These are phyloP conservation scores for Gaeumannomyces tritici DNA, from an alignment of 2,329 filamentous ascomycete genomes.

Conservation along the genomic window DNA sequence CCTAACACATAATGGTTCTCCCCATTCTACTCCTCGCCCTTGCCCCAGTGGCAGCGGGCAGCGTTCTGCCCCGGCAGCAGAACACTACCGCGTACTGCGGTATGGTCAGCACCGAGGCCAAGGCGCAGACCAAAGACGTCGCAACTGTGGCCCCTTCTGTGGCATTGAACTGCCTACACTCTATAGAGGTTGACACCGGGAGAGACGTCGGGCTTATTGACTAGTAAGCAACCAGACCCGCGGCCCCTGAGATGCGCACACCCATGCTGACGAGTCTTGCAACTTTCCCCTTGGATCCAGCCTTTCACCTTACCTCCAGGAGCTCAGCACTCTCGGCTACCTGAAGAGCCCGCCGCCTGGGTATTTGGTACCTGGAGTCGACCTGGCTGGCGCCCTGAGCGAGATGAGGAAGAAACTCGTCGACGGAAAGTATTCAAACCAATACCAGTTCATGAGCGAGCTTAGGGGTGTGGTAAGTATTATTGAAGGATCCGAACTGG, in stretches of 20 bases:
- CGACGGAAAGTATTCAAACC: constrained; percentile 18
- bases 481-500: no score
- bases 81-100: background rate
- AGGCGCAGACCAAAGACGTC: background rate
- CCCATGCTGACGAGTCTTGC: background rate
- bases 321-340: constrained; percentile 30
- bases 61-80: background rate
- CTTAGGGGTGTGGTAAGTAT: background rate
- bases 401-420: constrained; percentile 21
- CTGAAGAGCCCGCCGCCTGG: constrained; percentile 26
- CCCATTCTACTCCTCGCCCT: background rate
- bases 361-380: constrained; percentile 27
- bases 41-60: background rate
- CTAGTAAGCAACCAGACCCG: constrained; percentile 21
- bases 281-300: background rate
- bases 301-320: constrained; percentile 27
- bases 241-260: background rate
- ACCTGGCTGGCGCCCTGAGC: constrained; percentile 20
- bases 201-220: constrained; percentile 30
- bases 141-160: constrained; percentile 3
- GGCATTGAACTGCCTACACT: constrained; percentile 29
- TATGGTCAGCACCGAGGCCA: background rate
- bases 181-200: constrained; percentile 32
- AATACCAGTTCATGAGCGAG: constrained; percentile 21
- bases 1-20: background rate